Base-by-base conservation (phyloP, 805 yeast species). In the Teunomyces cretensis region DNA sequence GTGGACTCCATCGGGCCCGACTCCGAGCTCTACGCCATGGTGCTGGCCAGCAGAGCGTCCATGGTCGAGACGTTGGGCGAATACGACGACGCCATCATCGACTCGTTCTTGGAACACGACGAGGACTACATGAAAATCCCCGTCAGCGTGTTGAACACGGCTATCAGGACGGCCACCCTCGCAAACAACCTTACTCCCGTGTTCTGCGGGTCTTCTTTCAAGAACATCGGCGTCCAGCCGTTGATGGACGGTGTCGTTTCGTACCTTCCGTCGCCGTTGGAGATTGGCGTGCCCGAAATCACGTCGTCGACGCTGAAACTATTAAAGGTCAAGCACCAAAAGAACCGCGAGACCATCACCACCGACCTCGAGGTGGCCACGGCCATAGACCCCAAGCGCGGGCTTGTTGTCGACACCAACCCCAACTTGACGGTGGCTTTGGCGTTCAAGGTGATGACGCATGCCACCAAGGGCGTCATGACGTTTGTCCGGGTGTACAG, bases 201-300 rank as follows among this genome's bases (percentile, higher is more conserved):
- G 0, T 66, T 91, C 30, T 90, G 97, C 64, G 99, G 99, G 9
- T 87, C 97, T 1, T 86, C 96, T 44, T 94, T 92, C 66, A 79
- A 76, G 53, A 92, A 92, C 61, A 86, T 92, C 38, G 99, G 99
- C 19, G 96, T 94, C 2, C 98, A 94, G 61, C 97, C 98, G 1
- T 68, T 94, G 40, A 66, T 94, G 65, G 97, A 92, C 64, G 91
- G 95, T 0, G 77, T 91, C 9, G 77, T 81, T 1, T 77, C 79
- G 44, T 94, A 78, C 55, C 67, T 94, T 13, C 98, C 99, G 0
- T 81, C 90, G 1, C 98, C 98, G 1, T 51, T 76, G 2, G 90
- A 90, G 49, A 72, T 76, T 0, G 60, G 60, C 1, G 53, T 76
- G 2, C 94, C 96, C 0, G 81, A 80, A 38, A 73, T 84, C 2